These are phyloP conservation scores for Pseudogymnoascus sp. DNA, from an alignment of 2,329 filamentous ascomycete genomes.

Conservation along the genomic window DNA sequence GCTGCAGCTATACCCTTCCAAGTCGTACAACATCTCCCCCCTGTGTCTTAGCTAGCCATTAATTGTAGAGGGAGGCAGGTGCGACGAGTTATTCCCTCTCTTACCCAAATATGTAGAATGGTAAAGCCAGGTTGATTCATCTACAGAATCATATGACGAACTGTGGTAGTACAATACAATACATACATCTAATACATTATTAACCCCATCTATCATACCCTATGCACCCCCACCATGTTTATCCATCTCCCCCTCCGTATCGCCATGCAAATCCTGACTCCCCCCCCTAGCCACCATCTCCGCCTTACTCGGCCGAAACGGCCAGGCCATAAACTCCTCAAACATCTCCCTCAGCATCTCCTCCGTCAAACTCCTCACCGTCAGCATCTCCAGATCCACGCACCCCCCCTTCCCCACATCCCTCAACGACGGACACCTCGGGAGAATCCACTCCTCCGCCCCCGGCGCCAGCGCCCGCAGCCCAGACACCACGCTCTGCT, in stretches of 20 bases:
- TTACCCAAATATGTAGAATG: too few relatives aligned
- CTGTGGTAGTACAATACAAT: background rate
- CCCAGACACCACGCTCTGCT: slow-evolving; percentile 32
- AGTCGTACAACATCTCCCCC: too few relatives aligned
- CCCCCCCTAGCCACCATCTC: slow-evolving; percentile 67
- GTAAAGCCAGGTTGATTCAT: too few relatives aligned
- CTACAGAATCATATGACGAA: background rate
- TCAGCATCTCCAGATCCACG: slow-evolving; percentile 33
- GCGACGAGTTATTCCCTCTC: too few relatives aligned
- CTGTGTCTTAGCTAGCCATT: too few relatives aligned
- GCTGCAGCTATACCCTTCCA: too few relatives aligned
- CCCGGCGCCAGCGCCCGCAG: slow-evolving; percentile 52
- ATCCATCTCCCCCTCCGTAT: background rate
- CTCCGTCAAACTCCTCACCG: slow-evolving; percentile 41
- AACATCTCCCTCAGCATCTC: slow-evolving; percentile 50
- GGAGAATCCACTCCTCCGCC: slow-evolving; percentile 45
- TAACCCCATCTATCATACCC: background rate
- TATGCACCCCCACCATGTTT: background rate
- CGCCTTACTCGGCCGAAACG: slow-evolving; percentile 55
- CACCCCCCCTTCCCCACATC: slow-evolving; percentile 42
- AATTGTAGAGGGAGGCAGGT: too few relatives aligned
- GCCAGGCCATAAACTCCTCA: slow-evolving; percentile 56
- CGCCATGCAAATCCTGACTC: slow-evolving; percentile 8
- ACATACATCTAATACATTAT: background rate
- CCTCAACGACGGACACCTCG: slow-evolving; percentile 39